phyloP scores from a whole-genome alignment of 768 basidiomycete genomes.

The Tylopilus rubrobrunneus region DNA sequence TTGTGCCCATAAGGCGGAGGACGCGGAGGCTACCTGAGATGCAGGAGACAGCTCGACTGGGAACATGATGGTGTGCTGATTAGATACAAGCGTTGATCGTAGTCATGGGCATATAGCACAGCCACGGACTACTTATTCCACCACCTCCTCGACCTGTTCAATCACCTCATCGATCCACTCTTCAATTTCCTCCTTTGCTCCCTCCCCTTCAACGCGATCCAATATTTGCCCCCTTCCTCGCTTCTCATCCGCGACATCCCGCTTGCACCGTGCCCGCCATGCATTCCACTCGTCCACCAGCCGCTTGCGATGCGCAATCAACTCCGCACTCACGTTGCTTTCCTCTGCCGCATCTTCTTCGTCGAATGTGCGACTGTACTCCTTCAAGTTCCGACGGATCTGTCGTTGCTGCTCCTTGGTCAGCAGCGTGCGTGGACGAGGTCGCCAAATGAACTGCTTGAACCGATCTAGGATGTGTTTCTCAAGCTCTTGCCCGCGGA shows the following conservation, averaged over 20 bases:
- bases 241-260: slow-evolving; percentile 58
- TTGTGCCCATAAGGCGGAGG: slow-evolving; percentile 72
- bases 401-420: slow-evolving; percentile 83
- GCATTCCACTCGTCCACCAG: slow-evolving; percentile 99
- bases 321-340: slow-evolving; percentile 90
- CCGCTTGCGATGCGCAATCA: slow-evolving; percentile 83
- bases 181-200: slow-evolving; percentile 84
- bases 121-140: slow-evolving; percentile 40
- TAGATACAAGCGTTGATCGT: slow-evolving; percentile 10
- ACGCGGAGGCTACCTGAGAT: slow-evolving; percentile 32
- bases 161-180: slow-evolving; percentile 93
- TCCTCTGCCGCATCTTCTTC: slow-evolving; percentile 97
- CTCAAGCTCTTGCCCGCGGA: slow-evolving; percentile 93
- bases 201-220: slow-evolving; percentile 39
- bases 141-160: slow-evolving; percentile 84
- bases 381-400: slow-evolving; percentile 84
- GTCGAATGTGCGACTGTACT: slow-evolving; percentile 89
- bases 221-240: slow-evolving; percentile 35
- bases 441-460: slow-evolving; percentile 99
- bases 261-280: slow-evolving; percentile 76
- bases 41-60: slow-evolving; percentile 30
- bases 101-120: slow-evolving; percentile 9
- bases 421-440: slow-evolving; percentile 85
- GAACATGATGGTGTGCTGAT: slow-evolving; percentile 24
- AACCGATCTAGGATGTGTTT: slow-evolving; percentile 89